Conservation (phyloP, 2,329 filamentous ascomycete genomes). For the Diplodia corticola region DNA sequence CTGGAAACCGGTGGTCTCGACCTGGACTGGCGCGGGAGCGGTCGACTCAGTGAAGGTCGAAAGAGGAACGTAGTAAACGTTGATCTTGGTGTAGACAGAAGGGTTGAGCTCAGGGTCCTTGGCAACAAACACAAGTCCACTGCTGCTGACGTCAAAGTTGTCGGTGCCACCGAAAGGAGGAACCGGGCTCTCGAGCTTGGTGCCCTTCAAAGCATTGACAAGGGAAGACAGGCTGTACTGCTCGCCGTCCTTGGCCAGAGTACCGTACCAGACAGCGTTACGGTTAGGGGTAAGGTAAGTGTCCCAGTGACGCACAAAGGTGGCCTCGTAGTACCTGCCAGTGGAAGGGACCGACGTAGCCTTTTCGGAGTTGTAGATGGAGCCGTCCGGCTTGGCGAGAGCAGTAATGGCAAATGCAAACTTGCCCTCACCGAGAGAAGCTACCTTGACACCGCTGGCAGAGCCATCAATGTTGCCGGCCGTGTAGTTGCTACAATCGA, state of each 20-base stretch:
- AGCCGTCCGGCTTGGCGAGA: constrained; percentile 66
- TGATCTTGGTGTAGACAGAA: constrained; percentile 76
- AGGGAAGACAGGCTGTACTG: constrained; percentile 49
- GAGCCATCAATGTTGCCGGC: constrained; percentile 49
- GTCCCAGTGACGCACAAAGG: constrained; percentile 85
- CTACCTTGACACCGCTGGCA: constrained; percentile 51
- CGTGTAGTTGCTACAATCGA: constrained; percentile 38
- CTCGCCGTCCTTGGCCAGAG: constrained; percentile 43
- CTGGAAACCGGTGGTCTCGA: constrained; percentile 58
- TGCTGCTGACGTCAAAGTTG: constrained; percentile 73
- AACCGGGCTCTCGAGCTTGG: constrained; percentile 64
- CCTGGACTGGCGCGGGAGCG: constrained; percentile 54
- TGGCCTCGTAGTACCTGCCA: constrained; percentile 69
- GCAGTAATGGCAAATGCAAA: constrained; percentile 55
- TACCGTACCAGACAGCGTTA: constrained; percentile 72
- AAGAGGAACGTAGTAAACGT: constrained; percentile 73
- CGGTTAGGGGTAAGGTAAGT: constrained; percentile 68
- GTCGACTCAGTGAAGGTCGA: constrained; percentile 58
- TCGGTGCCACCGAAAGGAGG: constrained; percentile 75
- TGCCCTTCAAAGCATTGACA: constrained; percentile 64
- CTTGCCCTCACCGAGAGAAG: constrained; percentile 37
- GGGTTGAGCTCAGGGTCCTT: constrained; percentile 71
- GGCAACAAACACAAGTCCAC: constrained; percentile 70
- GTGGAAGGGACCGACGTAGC: constrained; percentile 62
- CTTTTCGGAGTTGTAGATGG: constrained; percentile 65